phyloP scores from a whole-genome alignment of 257 asterid species.

The Solanum phureja region DNA sequence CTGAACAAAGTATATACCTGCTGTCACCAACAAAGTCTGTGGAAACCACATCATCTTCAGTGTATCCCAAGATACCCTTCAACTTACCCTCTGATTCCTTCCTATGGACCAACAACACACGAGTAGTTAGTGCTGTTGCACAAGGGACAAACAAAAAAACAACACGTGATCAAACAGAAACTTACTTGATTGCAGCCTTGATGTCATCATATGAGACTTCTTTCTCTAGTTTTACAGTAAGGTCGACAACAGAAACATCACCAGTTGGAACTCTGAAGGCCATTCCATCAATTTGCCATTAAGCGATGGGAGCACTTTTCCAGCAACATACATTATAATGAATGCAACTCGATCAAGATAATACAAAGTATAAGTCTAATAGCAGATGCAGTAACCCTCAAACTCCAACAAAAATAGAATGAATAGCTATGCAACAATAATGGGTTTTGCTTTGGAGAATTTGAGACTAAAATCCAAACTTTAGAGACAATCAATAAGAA shows the following conservation, averaged over 20 bases:
- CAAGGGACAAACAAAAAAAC: not conserved
- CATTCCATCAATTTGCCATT: slow-evolving; percentile 77
- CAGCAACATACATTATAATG: slow-evolving; percentile 46
- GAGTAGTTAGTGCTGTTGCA: not conserved
- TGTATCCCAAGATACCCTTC: slow-evolving; percentile 76
- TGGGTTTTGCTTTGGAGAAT: not conserved
- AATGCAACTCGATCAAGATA: slow-evolving; percentile 7
- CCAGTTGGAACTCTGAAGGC: slow-evolving; percentile 77
- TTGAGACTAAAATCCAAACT: not conserved
- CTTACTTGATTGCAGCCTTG: slow-evolving; percentile 67
- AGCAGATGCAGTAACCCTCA: not conserved
- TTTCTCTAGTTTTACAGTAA: slow-evolving; percentile 63
- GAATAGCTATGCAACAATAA: not conserved
- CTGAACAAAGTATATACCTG: slow-evolving; percentile 21
- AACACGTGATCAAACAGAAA: not conserved
- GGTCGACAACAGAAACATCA: slow-evolving; percentile 76
- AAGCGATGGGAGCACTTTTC: slow-evolving; percentile 70
- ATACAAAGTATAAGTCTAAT: not conserved
- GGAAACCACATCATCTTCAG: slow-evolving; percentile 73
- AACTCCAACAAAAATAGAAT: not conserved
- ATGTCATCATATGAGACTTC: slow-evolving; percentile 57
- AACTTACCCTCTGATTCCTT: slow-evolving; percentile 67
- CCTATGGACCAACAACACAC: slow-evolving; percentile 14
- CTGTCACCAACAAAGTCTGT: slow-evolving; percentile 66
- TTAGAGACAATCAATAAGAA: not conserved